Percentiles rank a stretch among this genome's conserved stretches.
phyloP scores from a whole-genome alignment of 352 stramenopile genomes.

The Phytophthora vignae region DNA sequence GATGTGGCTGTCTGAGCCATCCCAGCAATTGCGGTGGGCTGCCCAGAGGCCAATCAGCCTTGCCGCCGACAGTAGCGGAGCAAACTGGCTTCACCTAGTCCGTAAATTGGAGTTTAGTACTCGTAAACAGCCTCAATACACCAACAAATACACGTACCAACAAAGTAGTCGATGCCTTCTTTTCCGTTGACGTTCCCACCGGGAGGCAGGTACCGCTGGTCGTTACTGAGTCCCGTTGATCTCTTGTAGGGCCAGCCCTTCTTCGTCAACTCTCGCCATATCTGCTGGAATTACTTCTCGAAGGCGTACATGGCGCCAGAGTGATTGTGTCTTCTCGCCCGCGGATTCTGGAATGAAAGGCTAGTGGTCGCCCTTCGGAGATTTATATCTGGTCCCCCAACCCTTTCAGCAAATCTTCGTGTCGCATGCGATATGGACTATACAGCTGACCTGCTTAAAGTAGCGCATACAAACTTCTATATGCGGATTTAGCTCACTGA shows the following conservation, averaged over 20 bases:
- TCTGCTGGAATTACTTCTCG: constrained; percentile 17
- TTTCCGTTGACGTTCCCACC: constrained; percentile 8
- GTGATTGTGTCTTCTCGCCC: constrained; percentile 1
- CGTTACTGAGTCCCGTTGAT: constrained; percentile 9
- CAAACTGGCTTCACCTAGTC: background rate
- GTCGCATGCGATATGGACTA: constrained; percentile 10
- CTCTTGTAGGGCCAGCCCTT: constrained; percentile 13
- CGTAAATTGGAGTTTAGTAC: background rate
- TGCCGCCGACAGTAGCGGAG: background rate
- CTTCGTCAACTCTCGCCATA: constrained; percentile 13
- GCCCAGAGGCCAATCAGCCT: background rate
- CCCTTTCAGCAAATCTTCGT: constrained; percentile 5
- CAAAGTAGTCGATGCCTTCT: constrained; percentile 11
- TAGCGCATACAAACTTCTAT: constrained; percentile 26
- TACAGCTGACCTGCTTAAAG: constrained; percentile 12
- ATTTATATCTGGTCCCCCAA: constrained; percentile 14
- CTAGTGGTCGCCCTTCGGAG: background rate
- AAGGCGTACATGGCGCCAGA: constrained; percentile 6
- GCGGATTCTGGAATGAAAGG: constrained; percentile 12
- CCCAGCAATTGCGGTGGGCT: background rate
- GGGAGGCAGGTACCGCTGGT: background rate
- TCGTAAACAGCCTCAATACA: background rate
- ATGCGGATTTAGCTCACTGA: constrained; percentile 4
- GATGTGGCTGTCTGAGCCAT: background rate
- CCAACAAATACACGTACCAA: background rate